A percentile compares a stretch with the other conserved stretches of the same genome.
These are phyloP conservation scores for Pythium dissimile DNA, from an alignment of 352 stramenopile species.

Conservation along the genomic window DNA sequence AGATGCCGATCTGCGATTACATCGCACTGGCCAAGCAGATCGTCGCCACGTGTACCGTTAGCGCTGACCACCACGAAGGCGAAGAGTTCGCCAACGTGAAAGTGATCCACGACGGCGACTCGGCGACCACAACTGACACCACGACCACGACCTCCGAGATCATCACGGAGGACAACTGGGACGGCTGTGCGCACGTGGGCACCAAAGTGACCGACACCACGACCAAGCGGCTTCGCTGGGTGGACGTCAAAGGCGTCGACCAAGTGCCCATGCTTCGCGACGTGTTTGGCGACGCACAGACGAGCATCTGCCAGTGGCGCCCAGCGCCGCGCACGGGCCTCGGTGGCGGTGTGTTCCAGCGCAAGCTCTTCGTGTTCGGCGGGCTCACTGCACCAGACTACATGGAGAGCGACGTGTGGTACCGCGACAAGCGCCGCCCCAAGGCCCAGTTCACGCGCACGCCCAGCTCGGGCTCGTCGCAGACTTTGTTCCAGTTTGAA, in stretches of 20 bases:
- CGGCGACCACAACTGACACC: slow-evolving; percentile 8
- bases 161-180: slow-evolving; percentile 33
- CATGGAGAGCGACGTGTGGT: slow-evolving; percentile 89
- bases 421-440: slow-evolving; percentile 52
- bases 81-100: slow-evolving; percentile 37
- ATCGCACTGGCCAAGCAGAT: slow-evolving; percentile 58
- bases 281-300: slow-evolving; percentile 60
- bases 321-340: slow-evolving; percentile 60
- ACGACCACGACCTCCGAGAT: not conserved
- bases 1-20: slow-evolving; percentile 73
- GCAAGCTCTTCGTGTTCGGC: slow-evolving; percentile 71
- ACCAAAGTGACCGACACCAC: slow-evolving; percentile 31
- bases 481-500: slow-evolving; percentile 86
- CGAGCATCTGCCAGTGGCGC: slow-evolving; percentile 62
- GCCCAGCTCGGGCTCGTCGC: slow-evolving; percentile 46
- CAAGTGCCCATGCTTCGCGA: slow-evolving; percentile 62
- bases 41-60: slow-evolving; percentile 47
- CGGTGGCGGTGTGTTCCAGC: slow-evolving; percentile 67
- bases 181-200: slow-evolving; percentile 57
- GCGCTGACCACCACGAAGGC: slow-evolving; percentile 40
- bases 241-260: slow-evolving; percentile 57
- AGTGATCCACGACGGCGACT: slow-evolving; percentile 33
- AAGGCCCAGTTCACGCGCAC: slow-evolving; percentile 48
- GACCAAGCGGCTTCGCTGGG: slow-evolving; percentile 49
- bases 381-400: slow-evolving; percentile 58